Conservation (phyloP, 1,284 basidiomycete genomes). For the Ustilago bromivora region DNA sequence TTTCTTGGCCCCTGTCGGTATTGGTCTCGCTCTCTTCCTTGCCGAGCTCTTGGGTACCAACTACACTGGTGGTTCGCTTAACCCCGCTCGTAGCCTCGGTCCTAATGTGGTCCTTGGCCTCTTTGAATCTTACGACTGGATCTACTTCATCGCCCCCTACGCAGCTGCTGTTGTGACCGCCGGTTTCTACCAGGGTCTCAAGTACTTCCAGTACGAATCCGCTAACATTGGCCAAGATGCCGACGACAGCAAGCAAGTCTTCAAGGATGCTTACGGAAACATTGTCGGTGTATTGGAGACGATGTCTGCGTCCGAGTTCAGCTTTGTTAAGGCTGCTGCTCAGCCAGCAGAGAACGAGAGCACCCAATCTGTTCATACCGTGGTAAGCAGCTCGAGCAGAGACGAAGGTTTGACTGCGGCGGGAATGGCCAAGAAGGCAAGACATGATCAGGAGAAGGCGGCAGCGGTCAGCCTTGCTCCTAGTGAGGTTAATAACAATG, state of each 20-base stretch:
- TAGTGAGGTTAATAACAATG: constrained; percentile 17
- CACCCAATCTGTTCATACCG: neutral
- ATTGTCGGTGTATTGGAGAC: constrained; percentile 50
- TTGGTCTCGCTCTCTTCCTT: constrained; percentile 58
- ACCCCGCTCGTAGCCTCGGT: constrained; percentile 60
- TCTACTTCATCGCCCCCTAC: constrained; percentile 60
- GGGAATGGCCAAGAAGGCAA: constrained; percentile 25
- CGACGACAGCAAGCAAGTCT: constrained; percentile 47
- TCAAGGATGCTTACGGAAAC: constrained; percentile 51
- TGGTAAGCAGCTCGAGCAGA: constrained; percentile 12
- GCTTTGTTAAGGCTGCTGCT: constrained; percentile 19
- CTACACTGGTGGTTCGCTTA: constrained; percentile 61
- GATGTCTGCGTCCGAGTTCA: constrained; percentile 39
- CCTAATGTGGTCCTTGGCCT: constrained; percentile 46
- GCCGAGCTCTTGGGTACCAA: constrained; percentile 55
- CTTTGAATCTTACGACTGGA: constrained; percentile 53
- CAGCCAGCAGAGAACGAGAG: constrained; percentile 34
- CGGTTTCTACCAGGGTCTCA: constrained; percentile 52
- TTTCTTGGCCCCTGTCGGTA: constrained; percentile 59
- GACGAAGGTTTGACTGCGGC: constrained; percentile 25
- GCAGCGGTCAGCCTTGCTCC: constrained; percentile 34
- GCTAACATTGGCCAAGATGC: constrained; percentile 56
- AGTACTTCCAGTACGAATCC: constrained; percentile 54
- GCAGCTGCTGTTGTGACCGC: constrained; percentile 44
- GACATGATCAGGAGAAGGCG: constrained; percentile 31